Evolutionary conservation across 805 yeast species (phyloP), one percentile per base, ranked within the genome.

Genomic region (Ogataea saltuana): DNA sequence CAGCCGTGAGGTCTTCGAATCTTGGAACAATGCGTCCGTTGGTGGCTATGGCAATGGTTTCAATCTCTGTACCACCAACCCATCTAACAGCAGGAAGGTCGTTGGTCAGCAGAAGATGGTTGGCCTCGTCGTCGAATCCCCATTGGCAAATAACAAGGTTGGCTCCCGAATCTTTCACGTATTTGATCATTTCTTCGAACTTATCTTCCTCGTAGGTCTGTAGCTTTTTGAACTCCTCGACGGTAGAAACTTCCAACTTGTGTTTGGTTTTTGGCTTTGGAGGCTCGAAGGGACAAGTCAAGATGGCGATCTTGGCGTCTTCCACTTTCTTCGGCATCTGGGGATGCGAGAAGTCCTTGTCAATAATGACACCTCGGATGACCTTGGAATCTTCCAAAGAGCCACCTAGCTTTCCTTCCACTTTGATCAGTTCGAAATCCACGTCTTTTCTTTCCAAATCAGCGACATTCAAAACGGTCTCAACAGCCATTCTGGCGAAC

Each of bases 201-300:
- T 88, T 89, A 51, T 84, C 82, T 55, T 85, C 91, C 72, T 93
- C 99, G 66, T 93, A 93, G 40, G 78, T 79, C 71, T 95, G 99
- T 62, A 93, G 76, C 50, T 80, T 84, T 65, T 85, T 79, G 70
- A 90, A 93, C 69, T 93, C 99, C 59, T 90, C 97, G 16, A 89
- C 97, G n/a, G 85, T 70, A 12, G 91, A 79, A 51, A 91, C 91
- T 64, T 91, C 96, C 58, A 91, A 75, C 75, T 91, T 91, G 71
- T 91, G 99, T 70, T 93, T 93, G 18, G 99, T 93, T 72, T 93
- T 93, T 55, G 99, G 99, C 71, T 93, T 93, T 58, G 99, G 99
- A 30, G 99, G 99, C 73, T 93, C 99, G 63, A 93, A 93, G 56
- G 99, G 98, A 72, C 98, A 91, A 2, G 99, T 93, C 62, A 93